A percentile compares a stretch with the other conserved stretches of the same genome.
phyloP scores from a whole-genome alignment of 2,329 filamentous ascomycete species.

The Colletotrichum limetticola region DNA sequence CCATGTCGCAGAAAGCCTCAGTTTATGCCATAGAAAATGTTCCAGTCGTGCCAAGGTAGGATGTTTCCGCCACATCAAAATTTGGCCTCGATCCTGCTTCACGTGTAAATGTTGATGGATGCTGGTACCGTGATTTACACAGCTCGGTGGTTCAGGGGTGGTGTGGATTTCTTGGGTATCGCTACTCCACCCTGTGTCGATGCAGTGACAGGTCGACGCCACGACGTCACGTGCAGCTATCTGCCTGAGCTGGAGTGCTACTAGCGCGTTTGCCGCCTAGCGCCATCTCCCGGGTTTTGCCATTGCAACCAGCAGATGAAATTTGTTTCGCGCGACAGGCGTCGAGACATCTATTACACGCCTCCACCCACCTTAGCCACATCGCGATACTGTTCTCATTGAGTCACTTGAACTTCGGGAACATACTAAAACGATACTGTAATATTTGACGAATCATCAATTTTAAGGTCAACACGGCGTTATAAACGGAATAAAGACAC shows the following conservation, averaged over 20 bases:
- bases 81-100: neutral
- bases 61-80: neutral
- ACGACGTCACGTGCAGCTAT: constrained; percentile 3
- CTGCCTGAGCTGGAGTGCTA: neutral
- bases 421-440: neutral
- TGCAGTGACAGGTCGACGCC: neutral
- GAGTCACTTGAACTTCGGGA: neutral
- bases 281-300: constrained; percentile 20
- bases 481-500: constrained; percentile 11
- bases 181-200: constrained; percentile 12
- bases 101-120: constrained; percentile 8
- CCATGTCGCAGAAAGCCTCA: constrained; percentile 33
- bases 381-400: constrained; percentile 14
- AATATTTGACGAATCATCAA: constrained; percentile 7
- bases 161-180: constrained; percentile 18
- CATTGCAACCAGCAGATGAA: constrained; percentile 23
- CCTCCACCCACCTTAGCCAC: constrained; percentile 16
- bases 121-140: neutral
- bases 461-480: constrained; percentile 20
- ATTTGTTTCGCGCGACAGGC: constrained; percentile 29
- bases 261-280: constrained; percentile 23
- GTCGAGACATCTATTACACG: constrained; percentile 21
- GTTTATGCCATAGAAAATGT: neutral
- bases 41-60: neutral
- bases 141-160: constrained; percentile 6